phyloP scores from a whole-genome alignment of 1,284 basidiomycete species.

The Singerocomus inundabilis region DNA sequence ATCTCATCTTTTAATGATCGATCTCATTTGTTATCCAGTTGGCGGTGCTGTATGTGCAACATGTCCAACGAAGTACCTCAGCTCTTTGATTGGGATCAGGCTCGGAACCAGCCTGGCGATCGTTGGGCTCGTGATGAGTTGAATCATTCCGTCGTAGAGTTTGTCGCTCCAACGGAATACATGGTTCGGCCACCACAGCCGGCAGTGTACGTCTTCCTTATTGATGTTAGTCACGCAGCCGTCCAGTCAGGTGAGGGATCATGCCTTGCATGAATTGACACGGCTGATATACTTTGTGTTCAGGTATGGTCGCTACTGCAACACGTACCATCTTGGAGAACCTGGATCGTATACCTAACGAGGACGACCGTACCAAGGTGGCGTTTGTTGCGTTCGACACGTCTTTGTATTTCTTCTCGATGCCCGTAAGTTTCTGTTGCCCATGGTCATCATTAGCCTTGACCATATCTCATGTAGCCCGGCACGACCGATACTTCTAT shows the following conservation, averaged over 20 bases:
- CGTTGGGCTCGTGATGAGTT: constrained; percentile 93
- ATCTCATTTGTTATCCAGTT: constrained; percentile 44
- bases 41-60: constrained; percentile 99
- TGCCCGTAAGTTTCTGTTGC: constrained; percentile 53
- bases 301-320: constrained; percentile 97
- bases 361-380: constrained; percentile 90
- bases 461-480: constrained; percentile 44
- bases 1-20: background rate
- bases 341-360: constrained; percentile 93
- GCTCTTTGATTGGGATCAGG: constrained; percentile 97
- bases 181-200: constrained; percentile 99
- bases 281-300: constrained; percentile 4
- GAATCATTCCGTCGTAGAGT: constrained; percentile 93
- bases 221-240: constrained; percentile 93
- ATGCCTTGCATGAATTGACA: background rate
- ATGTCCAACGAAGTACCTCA: constrained; percentile 99
- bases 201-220: constrained; percentile 94
- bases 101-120: constrained; percentile 91
- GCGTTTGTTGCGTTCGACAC: constrained; percentile 93
- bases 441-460: background rate
- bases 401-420: constrained; percentile 95
- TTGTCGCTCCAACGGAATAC: constrained; percentile 97
- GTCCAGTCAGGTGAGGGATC: constrained; percentile 71
- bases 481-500: constrained; percentile 86
- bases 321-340: constrained; percentile 95